phyloP scores from a whole-genome alignment of 495 filamentous ascomycete genomes.

The Aspergillus kassunensis region DNA sequence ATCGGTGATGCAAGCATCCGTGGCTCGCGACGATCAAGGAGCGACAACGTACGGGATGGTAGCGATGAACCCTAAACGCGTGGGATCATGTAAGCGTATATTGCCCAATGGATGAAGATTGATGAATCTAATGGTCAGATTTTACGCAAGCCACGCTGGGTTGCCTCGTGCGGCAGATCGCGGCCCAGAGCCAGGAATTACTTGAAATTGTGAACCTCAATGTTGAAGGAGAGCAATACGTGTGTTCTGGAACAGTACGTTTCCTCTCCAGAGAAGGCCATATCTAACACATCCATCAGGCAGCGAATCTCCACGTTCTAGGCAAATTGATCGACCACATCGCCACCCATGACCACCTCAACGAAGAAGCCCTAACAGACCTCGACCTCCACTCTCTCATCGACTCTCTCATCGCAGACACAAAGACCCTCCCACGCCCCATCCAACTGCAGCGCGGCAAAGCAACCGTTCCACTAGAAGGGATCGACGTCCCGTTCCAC shows the following conservation, averaged over 20 bases:
- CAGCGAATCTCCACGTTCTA: slow-evolving; percentile 18
- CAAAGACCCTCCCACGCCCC: slow-evolving; percentile 10
- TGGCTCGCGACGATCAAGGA: slow-evolving; percentile 27
- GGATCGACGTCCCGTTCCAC: slow-evolving; percentile 45
- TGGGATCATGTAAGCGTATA: slow-evolving; percentile 21
- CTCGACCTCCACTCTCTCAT: slow-evolving; percentile 3
- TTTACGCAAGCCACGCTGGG: slow-evolving; percentile 22
- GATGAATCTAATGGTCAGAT: background rate
- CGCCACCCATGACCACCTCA: too few species aligned
- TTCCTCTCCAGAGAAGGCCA: background rate
- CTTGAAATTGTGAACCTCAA: slow-evolving; percentile 45
- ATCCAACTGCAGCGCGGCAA: slow-evolving; percentile 23
- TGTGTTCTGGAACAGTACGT: slow-evolving; percentile 38
- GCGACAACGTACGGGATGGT: slow-evolving; percentile 35
- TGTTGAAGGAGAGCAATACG: slow-evolving; percentile 36
- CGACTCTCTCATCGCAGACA: background rate
- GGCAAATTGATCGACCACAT: slow-evolving; percentile 18
- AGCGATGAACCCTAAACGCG: slow-evolving; percentile 36
- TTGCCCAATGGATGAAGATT: too few species aligned
- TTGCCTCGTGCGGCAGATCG: slow-evolving; percentile 22
- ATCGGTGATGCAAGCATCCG: slow-evolving; percentile 36
- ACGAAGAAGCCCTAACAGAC: background rate
- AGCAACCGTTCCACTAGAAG: slow-evolving; percentile 35
- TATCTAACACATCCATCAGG: slow-evolving; percentile 5
- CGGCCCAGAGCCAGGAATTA: slow-evolving; percentile 17